phyloP scores from a whole-genome alignment of 208 protist species.

The Leishmania aethiopica region DNA sequence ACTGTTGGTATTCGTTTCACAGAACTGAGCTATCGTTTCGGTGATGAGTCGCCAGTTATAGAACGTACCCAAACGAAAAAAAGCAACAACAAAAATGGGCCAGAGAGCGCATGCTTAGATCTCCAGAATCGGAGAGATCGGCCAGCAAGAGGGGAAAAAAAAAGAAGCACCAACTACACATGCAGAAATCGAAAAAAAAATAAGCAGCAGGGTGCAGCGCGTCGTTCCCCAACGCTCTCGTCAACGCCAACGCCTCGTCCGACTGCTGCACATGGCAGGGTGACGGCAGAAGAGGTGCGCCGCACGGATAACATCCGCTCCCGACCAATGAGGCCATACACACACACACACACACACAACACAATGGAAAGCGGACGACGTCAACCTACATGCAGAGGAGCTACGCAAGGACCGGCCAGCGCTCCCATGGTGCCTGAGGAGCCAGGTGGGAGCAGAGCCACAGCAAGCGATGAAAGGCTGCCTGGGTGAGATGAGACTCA shows the following conservation, averaged over 20 bases:
- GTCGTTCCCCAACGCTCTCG: background rate
- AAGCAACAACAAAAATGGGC: background rate
- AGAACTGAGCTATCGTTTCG: background rate
- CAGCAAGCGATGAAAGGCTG: constrained; percentile 22
- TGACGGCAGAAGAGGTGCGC: background rate
- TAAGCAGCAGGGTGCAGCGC: background rate
- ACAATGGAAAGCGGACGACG: background rate
- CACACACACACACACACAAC: background rate
- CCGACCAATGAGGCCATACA: background rate
- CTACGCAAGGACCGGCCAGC: background rate
- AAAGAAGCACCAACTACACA: background rate
- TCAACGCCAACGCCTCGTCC: background rate
- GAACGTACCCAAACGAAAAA: background rate
- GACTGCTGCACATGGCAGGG: background rate
- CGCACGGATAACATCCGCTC: background rate
- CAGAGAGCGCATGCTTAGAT: background rate
- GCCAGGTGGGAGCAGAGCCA: constrained; percentile 13
- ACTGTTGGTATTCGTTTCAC: background rate
- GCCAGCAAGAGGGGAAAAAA: background rate
- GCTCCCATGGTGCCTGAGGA: constrained; percentile 22
- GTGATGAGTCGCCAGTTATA: background rate
- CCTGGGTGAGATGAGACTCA: constrained; percentile 8
- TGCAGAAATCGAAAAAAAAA: background rate
- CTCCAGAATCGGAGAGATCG: background rate
- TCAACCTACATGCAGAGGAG: background rate